These are phyloP conservation scores for Malassezia dermatis DNA, from an alignment of 1,284 basidiomycete genomes.

Conservation along the genomic window DNA sequence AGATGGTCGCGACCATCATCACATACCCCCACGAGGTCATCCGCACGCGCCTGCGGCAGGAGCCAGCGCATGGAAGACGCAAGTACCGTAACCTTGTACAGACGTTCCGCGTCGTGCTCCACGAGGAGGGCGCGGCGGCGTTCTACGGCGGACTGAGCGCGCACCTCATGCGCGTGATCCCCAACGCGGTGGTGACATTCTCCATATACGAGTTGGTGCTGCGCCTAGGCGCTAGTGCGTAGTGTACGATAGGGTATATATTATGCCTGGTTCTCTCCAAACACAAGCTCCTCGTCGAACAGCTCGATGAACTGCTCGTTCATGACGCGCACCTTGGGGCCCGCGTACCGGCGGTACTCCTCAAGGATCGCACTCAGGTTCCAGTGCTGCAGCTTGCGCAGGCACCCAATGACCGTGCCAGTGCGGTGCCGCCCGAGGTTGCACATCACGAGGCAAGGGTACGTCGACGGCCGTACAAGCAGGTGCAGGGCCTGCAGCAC, in stretches of 20 bases:
- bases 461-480: slow-evolving; percentile 51
- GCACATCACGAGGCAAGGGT: slow-evolving; percentile 53
- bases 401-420: slow-evolving; percentile 53
- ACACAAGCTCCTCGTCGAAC: slow-evolving; percentile 53
- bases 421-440: slow-evolving; percentile 53
- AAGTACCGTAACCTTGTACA: slow-evolving; percentile 81
- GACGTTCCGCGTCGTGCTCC: slow-evolving; percentile 72
- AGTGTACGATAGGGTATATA: slow-evolving; percentile 14
- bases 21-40: slow-evolving; percentile 51
- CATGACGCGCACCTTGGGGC: slow-evolving; percentile 52
- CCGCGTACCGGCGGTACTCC: slow-evolving; percentile 53
- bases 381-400: slow-evolving; percentile 51
- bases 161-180: slow-evolving; percentile 75
- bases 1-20: slow-evolving; percentile 56
- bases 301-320: slow-evolving; percentile 56
- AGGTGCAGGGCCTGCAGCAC: slow-evolving; percentile 53
- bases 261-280: slow-evolving; percentile 50
- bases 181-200: slow-evolving; percentile 91
- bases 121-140: slow-evolving; percentile 75
- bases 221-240: slow-evolving; percentile 21
- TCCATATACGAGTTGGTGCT: slow-evolving; percentile 50
- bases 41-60: slow-evolving; percentile 78
- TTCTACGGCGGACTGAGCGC: slow-evolving; percentile 88
- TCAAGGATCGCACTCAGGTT: slow-evolving; percentile 52
- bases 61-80: slow-evolving; percentile 53